These are phyloP conservation scores for Podaxis sp. DNA, from an alignment of 768 basidiomycete species.

Conservation along the genomic window DNA sequence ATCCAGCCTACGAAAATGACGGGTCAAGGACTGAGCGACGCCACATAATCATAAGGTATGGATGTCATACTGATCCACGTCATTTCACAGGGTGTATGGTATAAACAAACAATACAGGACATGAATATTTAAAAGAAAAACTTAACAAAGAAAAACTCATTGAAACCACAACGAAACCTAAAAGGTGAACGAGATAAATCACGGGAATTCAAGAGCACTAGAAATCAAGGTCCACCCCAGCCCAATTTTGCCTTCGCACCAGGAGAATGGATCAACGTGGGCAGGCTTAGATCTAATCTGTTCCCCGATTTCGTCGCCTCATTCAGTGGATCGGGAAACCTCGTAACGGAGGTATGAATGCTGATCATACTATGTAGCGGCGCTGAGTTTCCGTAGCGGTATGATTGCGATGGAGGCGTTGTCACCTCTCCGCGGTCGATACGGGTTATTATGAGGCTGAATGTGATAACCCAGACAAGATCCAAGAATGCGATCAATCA, in stretches of 20 bases:
- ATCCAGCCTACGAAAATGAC: too few species aligned
- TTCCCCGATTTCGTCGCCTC: background rate
- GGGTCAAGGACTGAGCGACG: too few species aligned
- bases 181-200: too few species aligned
- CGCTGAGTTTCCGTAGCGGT: conserved; percentile 3
- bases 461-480: conserved; percentile 24
- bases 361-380: conserved; percentile 25
- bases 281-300: background rate
- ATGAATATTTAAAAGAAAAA: too few species aligned
- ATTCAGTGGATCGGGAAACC: conserved; percentile 17
- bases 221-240: background rate
- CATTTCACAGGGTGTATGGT: too few species aligned
- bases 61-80: too few species aligned
- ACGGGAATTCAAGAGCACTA: too few species aligned
- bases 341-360: conserved; percentile 25
- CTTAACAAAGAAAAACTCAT: too few species aligned
- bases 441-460: conserved; percentile 27
- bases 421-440: conserved; percentile 21
- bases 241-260: background rate
- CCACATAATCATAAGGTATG: too few species aligned
- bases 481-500: background rate
- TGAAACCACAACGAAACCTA: too few species aligned
- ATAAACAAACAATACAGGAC: too few species aligned
- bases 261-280: background rate
- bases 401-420: conserved; percentile 3